phyloP scores from a whole-genome alignment of 768 basidiomycete species.

The Flagelloscypha sp. region DNA sequence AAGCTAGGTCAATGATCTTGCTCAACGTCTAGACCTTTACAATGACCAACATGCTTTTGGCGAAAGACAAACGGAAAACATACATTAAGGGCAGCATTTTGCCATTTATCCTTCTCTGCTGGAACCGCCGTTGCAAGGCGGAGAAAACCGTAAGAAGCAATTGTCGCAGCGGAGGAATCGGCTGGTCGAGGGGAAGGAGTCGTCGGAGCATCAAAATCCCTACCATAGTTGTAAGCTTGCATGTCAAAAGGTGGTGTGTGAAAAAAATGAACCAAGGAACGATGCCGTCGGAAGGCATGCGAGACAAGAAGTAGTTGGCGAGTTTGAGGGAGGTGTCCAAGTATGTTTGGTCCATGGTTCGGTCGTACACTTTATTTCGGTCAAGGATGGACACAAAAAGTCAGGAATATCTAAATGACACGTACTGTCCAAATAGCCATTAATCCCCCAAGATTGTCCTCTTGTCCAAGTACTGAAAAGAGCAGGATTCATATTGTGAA shows the following conservation, averaged over 20 bases:
- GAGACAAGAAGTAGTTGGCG: conserved; percentile 52
- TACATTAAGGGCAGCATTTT: conserved; percentile 41
- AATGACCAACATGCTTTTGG: not conserved
- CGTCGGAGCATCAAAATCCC: conserved; percentile 69
- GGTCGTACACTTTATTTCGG: conserved; percentile 61
- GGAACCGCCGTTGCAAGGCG: conserved; percentile 39
- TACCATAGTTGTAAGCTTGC: conserved; percentile 15
- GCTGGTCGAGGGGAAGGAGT: conserved; percentile 46
- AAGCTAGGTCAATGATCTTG: conserved; percentile 23
- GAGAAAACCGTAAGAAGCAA: conserved; percentile 52
- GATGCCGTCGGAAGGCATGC: conserved; percentile 51
- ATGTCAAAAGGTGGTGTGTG: not conserved
- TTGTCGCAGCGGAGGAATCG: conserved; percentile 63
- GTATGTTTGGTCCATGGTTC: conserved; percentile 42
- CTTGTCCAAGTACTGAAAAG: conserved; percentile 64
- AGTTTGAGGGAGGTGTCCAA: conserved; percentile 51
- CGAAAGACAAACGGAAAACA: conserved; percentile 6
- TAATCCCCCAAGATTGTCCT: conserved; percentile 66
- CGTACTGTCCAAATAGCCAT: conserved; percentile 63
- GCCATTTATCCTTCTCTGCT: conserved; percentile 30
- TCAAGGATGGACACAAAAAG: not conserved
- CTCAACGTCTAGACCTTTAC: conserved; percentile 18
- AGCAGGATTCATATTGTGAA: no score
- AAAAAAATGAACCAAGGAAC: conserved; percentile 50
- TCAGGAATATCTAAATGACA: no score